Conservation (phyloP, 2,329 filamentous ascomycete genomes). For the Bipolaris oryzae region DNA sequence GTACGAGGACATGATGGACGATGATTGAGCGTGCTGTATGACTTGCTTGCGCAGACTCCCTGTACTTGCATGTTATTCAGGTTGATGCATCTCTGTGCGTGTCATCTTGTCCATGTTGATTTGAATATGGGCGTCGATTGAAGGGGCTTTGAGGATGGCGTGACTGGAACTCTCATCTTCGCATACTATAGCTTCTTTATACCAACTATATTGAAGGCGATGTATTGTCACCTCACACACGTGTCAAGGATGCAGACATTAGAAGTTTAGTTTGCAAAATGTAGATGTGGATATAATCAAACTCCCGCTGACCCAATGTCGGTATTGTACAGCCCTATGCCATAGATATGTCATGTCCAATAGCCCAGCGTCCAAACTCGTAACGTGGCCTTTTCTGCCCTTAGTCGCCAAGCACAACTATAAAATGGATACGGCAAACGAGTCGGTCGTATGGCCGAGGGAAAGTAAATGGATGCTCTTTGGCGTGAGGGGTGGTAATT, state of each 20-base stretch:
- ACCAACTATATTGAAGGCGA: neutral
- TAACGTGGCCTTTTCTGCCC: slow-evolving; percentile 2
- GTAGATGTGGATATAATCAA: slow-evolving; percentile 43
- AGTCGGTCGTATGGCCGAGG: slow-evolving; percentile 13
- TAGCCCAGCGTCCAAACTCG: slow-evolving; percentile 8
- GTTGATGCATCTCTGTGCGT: no score
- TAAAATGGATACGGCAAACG: slow-evolving; percentile 27
- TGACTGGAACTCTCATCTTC: neutral
- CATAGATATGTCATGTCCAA: slow-evolving; percentile 13
- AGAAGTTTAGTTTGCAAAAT: slow-evolving; percentile 17
- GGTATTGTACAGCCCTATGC: slow-evolving; percentile 42
- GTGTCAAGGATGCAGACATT: neutral
- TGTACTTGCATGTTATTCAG: slow-evolving; percentile 2
- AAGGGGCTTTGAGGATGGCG: neutral
- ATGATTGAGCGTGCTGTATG: slow-evolving; percentile 25
- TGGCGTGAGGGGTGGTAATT: slow-evolving; percentile 16
- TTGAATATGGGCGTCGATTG: no score
- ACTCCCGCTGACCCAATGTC: slow-evolving; percentile 44
- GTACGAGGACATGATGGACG: slow-evolving; percentile 39
- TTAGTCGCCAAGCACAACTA: slow-evolving; percentile 12
- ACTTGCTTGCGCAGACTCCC: slow-evolving; percentile 8
- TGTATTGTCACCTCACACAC: neutral
- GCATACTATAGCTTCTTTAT: neutral
- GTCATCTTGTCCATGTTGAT: no score
- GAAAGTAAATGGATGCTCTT: slow-evolving; percentile 17